Conservation (phyloP, 257 asterid species). For the Penstemon eatonii region DNA sequence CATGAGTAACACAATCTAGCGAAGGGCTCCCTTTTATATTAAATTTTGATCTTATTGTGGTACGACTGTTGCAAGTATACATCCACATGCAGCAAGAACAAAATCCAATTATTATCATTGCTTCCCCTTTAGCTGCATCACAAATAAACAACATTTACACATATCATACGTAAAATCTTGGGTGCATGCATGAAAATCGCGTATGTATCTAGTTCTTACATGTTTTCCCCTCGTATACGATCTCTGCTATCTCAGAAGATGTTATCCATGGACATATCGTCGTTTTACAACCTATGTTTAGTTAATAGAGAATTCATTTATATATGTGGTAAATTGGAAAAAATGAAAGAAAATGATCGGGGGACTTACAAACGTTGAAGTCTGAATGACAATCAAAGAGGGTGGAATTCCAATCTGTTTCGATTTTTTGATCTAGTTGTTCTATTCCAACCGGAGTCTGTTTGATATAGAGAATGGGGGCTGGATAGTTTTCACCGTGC, state of each 20-base stretch:
- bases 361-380: neutral
- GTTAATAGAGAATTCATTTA: neutral
- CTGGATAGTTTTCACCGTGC: neutral
- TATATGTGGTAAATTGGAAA: neutral
- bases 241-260: neutral
- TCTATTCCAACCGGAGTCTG: neutral
- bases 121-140: neutral
- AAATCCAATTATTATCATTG: neutral
- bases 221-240: constrained; percentile 1
- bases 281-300: neutral
- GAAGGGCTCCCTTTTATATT: constrained; percentile 29
- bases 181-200: neutral
- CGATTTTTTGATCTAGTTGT: neutral
- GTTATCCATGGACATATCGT: neutral
- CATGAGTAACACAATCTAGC: constrained; percentile 36
- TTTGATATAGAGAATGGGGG: neutral
- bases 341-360: neutral
- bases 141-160: neutral
- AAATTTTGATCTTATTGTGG: constrained; percentile 28
- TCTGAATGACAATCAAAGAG: neutral
- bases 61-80: constrained; percentile 25
- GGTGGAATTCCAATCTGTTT: neutral
- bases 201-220: neutral
- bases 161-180: neutral
- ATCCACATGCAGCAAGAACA: constrained; percentile 5